A percentile compares a stretch with the other conserved stretches of the same genome.
Conservation (phyloP, 768 basidiomycete genomes). For the Tulasnella sp. region DNA sequence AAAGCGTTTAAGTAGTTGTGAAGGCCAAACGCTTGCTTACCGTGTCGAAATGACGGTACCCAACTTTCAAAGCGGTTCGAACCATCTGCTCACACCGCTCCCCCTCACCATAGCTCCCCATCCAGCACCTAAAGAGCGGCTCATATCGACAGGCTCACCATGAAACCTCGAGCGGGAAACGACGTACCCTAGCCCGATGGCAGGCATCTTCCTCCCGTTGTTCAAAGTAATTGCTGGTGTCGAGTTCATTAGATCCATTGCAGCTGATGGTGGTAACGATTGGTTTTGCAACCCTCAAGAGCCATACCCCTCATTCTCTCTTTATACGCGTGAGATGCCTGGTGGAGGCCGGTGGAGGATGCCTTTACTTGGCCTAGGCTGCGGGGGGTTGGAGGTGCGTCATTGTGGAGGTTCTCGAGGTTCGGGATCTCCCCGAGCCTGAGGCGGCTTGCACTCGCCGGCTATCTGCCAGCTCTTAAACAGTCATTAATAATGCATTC, state of each 20-base stretch:
- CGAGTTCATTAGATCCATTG: not conserved
- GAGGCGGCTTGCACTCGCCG: slow-evolving; percentile 47
- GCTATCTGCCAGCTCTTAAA: too few relatives aligned
- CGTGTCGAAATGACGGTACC: slow-evolving; percentile 78
- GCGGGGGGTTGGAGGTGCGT: not conserved
- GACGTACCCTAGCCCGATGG: slow-evolving; percentile 55
- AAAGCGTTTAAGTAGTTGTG: not conserved
- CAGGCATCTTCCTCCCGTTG: slow-evolving; percentile 46
- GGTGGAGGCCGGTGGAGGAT: not conserved
- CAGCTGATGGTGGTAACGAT: too few relatives aligned
- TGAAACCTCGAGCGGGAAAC: not conserved
- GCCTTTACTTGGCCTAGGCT: not conserved
- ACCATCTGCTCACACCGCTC: slow-evolving; percentile 27
- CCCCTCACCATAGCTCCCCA: not conserved
- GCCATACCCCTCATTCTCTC: too few relatives aligned
- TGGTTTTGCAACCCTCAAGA: too few relatives aligned
- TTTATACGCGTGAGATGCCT: not conserved
- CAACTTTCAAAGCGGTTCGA: slow-evolving; percentile 50
- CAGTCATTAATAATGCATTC: too few relatives aligned
- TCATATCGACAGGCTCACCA: not conserved
- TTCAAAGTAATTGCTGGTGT: slow-evolving; percentile 27
- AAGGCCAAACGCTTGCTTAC: slow-evolving; percentile 29
- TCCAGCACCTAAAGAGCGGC: slow-evolving; percentile 26
- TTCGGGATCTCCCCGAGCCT: slow-evolving; percentile 66
- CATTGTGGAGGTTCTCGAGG: slow-evolving; percentile 30